phyloP scores from a whole-genome alignment of 2,329 filamentous ascomycete species.

The Talaromyces sp. region DNA sequence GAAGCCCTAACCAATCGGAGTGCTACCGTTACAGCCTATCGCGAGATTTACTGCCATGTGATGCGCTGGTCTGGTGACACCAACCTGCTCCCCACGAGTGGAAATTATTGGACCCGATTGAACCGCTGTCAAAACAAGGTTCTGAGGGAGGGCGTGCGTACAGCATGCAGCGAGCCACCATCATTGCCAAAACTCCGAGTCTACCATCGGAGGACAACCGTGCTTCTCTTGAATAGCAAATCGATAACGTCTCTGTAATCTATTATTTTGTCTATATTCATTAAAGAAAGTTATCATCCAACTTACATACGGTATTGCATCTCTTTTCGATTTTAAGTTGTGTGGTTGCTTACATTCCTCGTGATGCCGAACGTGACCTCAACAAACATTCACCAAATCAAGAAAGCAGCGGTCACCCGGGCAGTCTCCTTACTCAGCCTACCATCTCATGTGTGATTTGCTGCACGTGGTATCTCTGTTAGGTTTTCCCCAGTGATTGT shows the following conservation, averaged over 20 bases:
- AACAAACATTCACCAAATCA: not conserved
- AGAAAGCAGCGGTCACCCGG: slow-evolving; percentile 2
- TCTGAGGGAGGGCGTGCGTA: not conserved
- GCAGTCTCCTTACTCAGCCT: slow-evolving; percentile 2
- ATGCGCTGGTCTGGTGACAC: not conserved
- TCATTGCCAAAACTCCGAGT: not conserved
- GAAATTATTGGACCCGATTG: not conserved
- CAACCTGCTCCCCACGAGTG: not conserved
- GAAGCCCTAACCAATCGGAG: not conserved
- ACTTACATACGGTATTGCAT: not conserved
- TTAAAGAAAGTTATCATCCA: too few relatives aligned
- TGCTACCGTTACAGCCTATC: not conserved
- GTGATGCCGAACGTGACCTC: slow-evolving; percentile 3
- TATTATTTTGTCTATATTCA: not conserved
- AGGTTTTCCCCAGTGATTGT: not conserved
- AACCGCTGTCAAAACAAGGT: not conserved
- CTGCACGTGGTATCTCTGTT: slow-evolving; percentile 1
- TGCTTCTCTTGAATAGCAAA: not conserved
- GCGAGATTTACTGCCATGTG: not conserved
- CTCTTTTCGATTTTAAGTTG: not conserved
- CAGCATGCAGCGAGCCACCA: not conserved
- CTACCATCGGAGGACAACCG: not conserved
- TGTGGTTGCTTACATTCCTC: not conserved
- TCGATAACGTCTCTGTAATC: not conserved
- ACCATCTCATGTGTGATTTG: not conserved